Percentiles rank a stretch among this genome's conserved stretches.
Conservation (phyloP, 176 grass and related monocot genomes). For the Dendrocalamus sinicus region DNA sequence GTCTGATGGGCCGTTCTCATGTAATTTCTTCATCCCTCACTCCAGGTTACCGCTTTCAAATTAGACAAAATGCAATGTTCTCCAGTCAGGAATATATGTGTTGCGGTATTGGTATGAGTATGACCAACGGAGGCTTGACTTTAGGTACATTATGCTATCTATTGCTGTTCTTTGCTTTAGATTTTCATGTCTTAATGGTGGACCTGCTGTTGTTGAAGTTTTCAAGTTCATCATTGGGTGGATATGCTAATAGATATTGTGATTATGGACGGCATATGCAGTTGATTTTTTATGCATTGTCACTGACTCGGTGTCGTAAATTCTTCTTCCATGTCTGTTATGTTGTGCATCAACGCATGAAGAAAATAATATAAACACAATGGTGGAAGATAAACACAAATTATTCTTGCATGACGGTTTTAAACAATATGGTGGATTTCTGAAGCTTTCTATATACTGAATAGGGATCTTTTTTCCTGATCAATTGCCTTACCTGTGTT, state of each 20-base stretch:
- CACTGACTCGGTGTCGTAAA: neutral
- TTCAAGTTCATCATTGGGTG: neutral
- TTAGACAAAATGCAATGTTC: neutral
- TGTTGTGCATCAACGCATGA: neutral
- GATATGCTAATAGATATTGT: slow-evolving; percentile 16
- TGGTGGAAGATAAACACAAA: neutral
- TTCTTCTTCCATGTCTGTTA: neutral
- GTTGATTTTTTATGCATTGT: neutral
- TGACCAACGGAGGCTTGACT: neutral
- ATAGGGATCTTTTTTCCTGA: neutral
- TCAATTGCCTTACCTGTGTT: neutral
- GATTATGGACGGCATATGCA: neutral
- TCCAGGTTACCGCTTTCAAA: slow-evolving; percentile 1
- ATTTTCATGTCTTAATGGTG: neutral
- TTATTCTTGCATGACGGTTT: neutral
- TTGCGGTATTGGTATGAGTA: neutral
- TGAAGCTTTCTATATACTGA: neutral
- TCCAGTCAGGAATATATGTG: neutral
- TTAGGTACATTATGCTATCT: slow-evolving; percentile 3
- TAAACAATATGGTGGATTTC: neutral
- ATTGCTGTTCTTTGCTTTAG: neutral
- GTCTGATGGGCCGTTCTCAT: slow-evolving; percentile 69
- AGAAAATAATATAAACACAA: neutral
- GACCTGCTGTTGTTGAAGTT: neutral
- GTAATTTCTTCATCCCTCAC: slow-evolving; percentile 45